Conservation (phyloP, 306 rosid genomes). For the Benincasa hispida region DNA sequence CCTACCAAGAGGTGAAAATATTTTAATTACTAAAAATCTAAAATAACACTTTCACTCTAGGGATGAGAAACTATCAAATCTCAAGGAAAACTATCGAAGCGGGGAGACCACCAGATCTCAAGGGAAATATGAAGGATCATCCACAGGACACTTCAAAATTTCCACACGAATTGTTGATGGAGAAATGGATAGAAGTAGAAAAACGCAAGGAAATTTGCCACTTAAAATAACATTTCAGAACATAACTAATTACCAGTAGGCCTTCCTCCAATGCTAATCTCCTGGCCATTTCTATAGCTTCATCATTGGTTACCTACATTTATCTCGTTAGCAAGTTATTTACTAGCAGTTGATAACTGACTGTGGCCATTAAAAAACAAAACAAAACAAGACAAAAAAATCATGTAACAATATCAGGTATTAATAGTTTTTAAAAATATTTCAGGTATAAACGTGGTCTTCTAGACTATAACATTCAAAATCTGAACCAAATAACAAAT, state of each 20-base stretch:
- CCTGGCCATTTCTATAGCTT: conserved; percentile 88
- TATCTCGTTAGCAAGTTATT: not conserved
- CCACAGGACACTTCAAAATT: not conserved
- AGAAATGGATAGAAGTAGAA: not conserved
- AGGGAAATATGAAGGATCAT: not conserved
- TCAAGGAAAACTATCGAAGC: not conserved
- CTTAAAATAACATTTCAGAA: not conserved
- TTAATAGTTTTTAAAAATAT: not conserved
- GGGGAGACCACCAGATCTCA: not conserved
- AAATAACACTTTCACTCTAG: not conserved
- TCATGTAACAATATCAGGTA: not conserved
- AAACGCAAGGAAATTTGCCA: not conserved
- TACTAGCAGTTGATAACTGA: not conserved
- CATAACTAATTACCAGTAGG: conserved; percentile 46
- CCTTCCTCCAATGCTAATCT: conserved; percentile 90
- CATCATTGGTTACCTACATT: conserved; percentile 60
- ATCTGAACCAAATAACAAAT: not conserved
- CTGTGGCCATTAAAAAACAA: not conserved
- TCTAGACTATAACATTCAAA: not conserved
- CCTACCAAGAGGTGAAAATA: conserved; percentile 31
- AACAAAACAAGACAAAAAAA: too few relatives aligned
- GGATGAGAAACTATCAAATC: not conserved
- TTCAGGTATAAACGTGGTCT: not conserved
- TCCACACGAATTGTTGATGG: not conserved
- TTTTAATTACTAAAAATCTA: not conserved